Evolutionary conservation across 805 yeast species (phyloP), one percentile per base, ranked within the genome.

Genomic region (Spathaspora sp.): DNA sequence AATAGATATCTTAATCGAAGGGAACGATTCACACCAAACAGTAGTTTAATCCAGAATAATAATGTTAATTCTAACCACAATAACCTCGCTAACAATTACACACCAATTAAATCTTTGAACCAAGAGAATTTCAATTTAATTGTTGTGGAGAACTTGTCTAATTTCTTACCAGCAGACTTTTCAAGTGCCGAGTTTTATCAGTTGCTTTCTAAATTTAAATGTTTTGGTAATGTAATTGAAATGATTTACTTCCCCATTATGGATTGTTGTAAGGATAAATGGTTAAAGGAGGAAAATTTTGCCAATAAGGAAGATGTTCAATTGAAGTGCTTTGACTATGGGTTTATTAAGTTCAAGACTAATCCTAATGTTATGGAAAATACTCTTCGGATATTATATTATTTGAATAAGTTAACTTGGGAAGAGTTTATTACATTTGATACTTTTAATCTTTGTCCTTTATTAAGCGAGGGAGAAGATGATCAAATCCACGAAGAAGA

Each of bases 1-100:
- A 83, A 85, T 59, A 83, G 76, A 60, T 89, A 86, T 63, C 77
- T 85, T 45, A 84, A 86, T 46, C 81, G 83, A 57, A 77, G 78
- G 52, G 89, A 85, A 60, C 69, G 91, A 46, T 77, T 77, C 50
- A 44, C 40, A 23, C 39, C 29, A 2, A 38, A 19, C 14, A 20
- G 3, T 14, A 9, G 20, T 7, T 31, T 31, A 14, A 19, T 20
- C 16, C 43, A 18, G 16, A 29, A 23, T 23, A 38, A 26, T 40
- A 11, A 19, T 19, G 7, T n/a, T 19, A 26, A 28, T 47, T 9
- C 10, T 32, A 10, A 9, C 49, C 14, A 18, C 43, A 23, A 9
- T 16, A 16, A 4, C 40, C 17, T 17, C 17, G 17, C 44, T 17
- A 44, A 29, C 42, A 39, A 38, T 17, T n/a, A 9, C 19, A 6